Percentiles rank a stretch among this genome's conserved stretches.
Conservation (phyloP, 495 filamentous ascomycete species). For the Aspergillus cristatus region DNA sequence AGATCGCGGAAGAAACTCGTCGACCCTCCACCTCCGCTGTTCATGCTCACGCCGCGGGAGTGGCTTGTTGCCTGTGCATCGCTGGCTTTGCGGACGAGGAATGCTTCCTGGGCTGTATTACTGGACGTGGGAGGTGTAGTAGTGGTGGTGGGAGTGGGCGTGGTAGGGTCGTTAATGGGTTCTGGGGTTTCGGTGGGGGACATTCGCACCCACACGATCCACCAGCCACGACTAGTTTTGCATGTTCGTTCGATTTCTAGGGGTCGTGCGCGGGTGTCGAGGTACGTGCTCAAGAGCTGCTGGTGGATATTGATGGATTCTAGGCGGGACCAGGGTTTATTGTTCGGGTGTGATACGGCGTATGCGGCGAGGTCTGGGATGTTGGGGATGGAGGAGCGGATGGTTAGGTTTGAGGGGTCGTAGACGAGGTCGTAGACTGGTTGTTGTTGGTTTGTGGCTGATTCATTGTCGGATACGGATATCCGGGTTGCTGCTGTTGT, state of each 20-base stretch:
- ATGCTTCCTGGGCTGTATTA: constrained; percentile 54
- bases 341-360: constrained; percentile 8
- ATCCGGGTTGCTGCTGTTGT: constrained; percentile 41
- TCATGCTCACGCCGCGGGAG: constrained; percentile 22
- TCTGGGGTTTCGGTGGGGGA: too few species aligned
- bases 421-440: constrained; percentile 79
- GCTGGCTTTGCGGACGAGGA: constrained; percentile 69
- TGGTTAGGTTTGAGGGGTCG: constrained; percentile 65
- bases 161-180: constrained; percentile 5
- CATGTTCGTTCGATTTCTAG: constrained; percentile 74
- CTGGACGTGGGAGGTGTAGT: constrained; percentile 6
- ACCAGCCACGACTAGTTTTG: constrained; percentile 90
- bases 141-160: constrained; percentile 10
- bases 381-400: constrained; percentile 82
- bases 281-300: constrained; percentile 70
- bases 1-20: constrained; percentile 41
- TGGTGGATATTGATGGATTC: constrained; percentile 89
- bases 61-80: constrained; percentile 37
- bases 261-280: constrained; percentile 46
- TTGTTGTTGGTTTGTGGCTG: constrained; percentile 22
- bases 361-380: constrained; percentile 56
- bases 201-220: constrained; percentile 87
- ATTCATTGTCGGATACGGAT: constrained; percentile 17
- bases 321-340: constrained; percentile 54
- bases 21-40: constrained; percentile 7